Base-by-base conservation (phyloP, 306 rosid species). In the Corylus americana region DNA sequence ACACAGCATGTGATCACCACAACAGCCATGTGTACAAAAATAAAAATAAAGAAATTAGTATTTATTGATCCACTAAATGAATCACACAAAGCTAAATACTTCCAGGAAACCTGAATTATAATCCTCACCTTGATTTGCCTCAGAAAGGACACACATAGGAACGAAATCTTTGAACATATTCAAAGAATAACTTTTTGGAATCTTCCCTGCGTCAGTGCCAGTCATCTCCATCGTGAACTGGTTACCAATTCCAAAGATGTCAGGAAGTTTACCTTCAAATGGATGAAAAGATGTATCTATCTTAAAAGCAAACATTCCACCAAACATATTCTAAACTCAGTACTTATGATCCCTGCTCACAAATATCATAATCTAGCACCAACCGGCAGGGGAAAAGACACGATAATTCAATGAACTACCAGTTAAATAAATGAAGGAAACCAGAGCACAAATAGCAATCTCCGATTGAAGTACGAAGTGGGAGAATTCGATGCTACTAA, bases 211-310 rank as follows among this genome's bases (percentile, higher is more conserved):
- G 55, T 87, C 99, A 1, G 90, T 74, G 68, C 86, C 87, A 37
- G 94, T 87, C 91, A 91, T 90, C 89, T 95, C 99, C 99, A 95
- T 95, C 22, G 90, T 90, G 82, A 93, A 95, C 99, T 95, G 97
- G 42, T 51, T 17, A 75, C 54, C 55, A 81, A 77, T 78, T 80
- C 50, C 31, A 77, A 59, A 27, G 20, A 42, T 45, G 77, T 66
- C 55, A 89, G 73, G 78, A 71, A 76, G 29, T n/a, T 66, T 20
- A 20, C 11, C 27, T 68, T 29, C 31, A 68, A 68, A 42, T 39
- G n/a, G 42, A 49, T 2, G 57, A 68, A 35, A 39, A 27, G 3
- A 45, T 55, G n/a, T 58, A 20, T 27, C 25, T 27, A 49, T 17
- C 70, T 42, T 44, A n/a, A 76, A 76, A 42, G 72, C 54, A 66